Conservation (phyloP, 1,139 yeast species). For the Suhomyces atakaporum region DNA sequence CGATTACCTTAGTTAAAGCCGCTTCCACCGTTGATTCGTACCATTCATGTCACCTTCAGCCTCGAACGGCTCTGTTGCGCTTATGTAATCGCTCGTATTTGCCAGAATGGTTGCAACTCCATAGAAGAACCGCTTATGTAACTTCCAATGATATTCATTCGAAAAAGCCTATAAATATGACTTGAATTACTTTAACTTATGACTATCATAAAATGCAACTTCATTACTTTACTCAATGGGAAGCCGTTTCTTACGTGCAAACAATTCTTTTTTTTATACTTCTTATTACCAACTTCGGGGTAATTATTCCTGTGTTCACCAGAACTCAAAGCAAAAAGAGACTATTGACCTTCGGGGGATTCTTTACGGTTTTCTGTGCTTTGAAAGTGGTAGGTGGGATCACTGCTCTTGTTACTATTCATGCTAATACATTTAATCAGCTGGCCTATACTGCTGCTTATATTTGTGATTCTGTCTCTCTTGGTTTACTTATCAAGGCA, state of each 20-base stretch:
- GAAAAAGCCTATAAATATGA: neutral
- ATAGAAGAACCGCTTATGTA: no score
- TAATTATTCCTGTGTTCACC: constrained; percentile 1
- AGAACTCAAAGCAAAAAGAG: constrained; percentile 3
- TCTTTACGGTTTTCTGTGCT: constrained; percentile 16
- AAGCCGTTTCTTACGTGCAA: constrained; percentile 21
- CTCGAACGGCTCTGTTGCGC: no score
- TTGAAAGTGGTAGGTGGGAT: constrained; percentile 23
- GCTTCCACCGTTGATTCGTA: no score
- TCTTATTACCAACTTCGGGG: constrained; percentile 7
- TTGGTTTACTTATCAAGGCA: constrained; percentile 21
- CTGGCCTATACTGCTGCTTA: constrained; percentile 21
- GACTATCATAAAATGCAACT: constrained; percentile 9
- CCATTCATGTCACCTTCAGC: no score
- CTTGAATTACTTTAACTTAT: no score
- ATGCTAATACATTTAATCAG: constrained; percentile 8
- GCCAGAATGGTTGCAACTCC: neutral
- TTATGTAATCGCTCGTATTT: constrained; percentile 7
- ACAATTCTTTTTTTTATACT: constrained; percentile 17
- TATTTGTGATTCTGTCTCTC: constrained; percentile 21
- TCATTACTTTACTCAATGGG: constrained; percentile 16
- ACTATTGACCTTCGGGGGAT: constrained; percentile 8
- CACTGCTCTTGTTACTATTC: constrained; percentile 16
- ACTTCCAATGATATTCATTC: no score
- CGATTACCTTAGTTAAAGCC: no score